These are phyloP conservation scores for Podosphaera xanthii DNA, from an alignment of 2,329 filamentous ascomycete species.

Conservation along the genomic window DNA sequence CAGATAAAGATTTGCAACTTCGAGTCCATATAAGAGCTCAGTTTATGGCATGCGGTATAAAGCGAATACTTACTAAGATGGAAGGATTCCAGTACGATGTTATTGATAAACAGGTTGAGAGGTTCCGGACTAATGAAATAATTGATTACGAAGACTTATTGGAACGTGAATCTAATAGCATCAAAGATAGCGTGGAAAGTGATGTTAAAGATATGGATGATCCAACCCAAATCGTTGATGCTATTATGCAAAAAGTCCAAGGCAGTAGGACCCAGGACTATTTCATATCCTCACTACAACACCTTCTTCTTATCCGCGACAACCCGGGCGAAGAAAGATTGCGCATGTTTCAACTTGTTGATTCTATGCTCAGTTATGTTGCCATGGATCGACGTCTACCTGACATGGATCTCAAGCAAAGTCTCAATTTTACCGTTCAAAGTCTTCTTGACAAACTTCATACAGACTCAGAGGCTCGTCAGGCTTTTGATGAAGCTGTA, in stretches of 20 bases:
- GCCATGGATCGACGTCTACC: conserved; percentile 91
- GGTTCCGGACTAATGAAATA: conserved; percentile 78
- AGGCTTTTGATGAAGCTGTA: conserved; percentile 74
- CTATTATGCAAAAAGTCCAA: conserved; percentile 64
- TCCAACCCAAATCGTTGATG: conserved; percentile 79
- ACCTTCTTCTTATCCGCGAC: conserved; percentile 77
- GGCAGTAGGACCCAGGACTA: conserved; percentile 82
- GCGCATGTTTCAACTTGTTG: conserved; percentile 91
- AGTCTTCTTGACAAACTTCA: conserved; percentile 86
- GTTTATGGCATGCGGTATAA: conserved; percentile 88
- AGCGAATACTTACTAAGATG: conserved; percentile 88
- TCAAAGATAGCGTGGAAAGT: conserved; percentile 44
- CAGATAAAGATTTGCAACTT: conserved; percentile 70
- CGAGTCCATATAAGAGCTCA: conserved; percentile 88
- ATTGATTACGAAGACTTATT: conserved; percentile 97
- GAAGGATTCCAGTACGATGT: conserved; percentile 94
- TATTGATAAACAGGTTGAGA: conserved; percentile 94
- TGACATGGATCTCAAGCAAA: conserved; percentile 95
- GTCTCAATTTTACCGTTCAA: conserved; percentile 91
- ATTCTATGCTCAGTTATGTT: conserved; percentile 97
- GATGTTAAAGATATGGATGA: conserved; percentile 85
- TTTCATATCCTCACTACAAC: conserved; percentile 85
- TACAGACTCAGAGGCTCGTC: conserved; percentile 83
- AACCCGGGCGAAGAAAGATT: conserved; percentile 80
- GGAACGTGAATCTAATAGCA: conserved; percentile 72